These are phyloP conservation scores for Dioscorea alata DNA, from an alignment of 106 monocot species.

Conservation along the genomic window DNA sequence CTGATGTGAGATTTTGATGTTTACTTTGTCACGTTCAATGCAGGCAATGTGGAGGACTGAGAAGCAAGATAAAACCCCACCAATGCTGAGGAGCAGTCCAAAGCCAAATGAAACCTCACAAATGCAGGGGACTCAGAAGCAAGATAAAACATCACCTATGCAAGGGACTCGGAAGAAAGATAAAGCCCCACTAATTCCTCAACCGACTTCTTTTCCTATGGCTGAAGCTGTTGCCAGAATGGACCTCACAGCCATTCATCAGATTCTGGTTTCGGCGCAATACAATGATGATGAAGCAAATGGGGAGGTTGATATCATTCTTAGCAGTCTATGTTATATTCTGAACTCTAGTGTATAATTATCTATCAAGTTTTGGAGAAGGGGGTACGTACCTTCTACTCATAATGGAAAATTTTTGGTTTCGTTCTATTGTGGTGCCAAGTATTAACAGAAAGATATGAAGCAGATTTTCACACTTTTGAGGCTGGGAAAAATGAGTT, in stretches of 20 bases:
- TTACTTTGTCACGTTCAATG: background rate
- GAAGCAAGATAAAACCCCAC: constrained; percentile 44
- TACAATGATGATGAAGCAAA: constrained; percentile 93
- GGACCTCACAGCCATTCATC: constrained; percentile 95
- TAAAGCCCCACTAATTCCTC: constrained; percentile 43
- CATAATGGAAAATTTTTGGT: no score
- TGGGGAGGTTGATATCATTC: constrained; percentile 55
- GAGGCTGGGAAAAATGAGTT: no score
- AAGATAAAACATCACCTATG: constrained; percentile 48
- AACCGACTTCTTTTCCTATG: constrained; percentile 66
- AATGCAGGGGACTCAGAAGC: constrained; percentile 75
- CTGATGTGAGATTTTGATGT: no score
- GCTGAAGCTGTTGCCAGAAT: constrained; percentile 91
- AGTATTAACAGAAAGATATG: no score
- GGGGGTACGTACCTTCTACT: no score
- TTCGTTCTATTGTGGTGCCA: no score
- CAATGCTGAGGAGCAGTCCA: constrained; percentile 71
- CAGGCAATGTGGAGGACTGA: constrained; percentile 82
- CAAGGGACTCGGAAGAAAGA: constrained; percentile 61
- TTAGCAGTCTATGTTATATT: no score
- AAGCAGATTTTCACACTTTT: no score
- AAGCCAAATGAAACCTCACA: constrained; percentile 42
- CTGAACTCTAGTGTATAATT: no score
- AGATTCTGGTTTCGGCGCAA: constrained; percentile 64
- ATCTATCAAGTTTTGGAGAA: no score